phyloP scores from a whole-genome alignment of 2,329 filamentous ascomycete genomes.

The Laburnicola sp. region DNA sequence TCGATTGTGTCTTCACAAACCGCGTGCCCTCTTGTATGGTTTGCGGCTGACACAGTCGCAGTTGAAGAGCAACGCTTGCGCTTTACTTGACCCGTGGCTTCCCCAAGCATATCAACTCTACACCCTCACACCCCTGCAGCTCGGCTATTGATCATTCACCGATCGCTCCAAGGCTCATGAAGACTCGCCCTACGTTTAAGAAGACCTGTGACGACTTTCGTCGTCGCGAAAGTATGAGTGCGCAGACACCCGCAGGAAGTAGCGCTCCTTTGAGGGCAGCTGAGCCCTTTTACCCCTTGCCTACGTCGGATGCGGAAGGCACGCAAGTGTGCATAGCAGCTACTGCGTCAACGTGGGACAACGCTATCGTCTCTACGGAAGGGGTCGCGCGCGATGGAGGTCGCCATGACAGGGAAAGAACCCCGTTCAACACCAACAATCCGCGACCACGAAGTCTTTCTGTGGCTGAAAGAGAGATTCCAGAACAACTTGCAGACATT shows the following conservation, averaged over 20 bases:
- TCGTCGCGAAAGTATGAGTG: constrained; percentile 33
- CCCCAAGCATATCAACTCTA: constrained; percentile 29
- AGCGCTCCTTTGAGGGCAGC: too few relatives aligned
- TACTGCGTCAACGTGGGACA: constrained; percentile 30
- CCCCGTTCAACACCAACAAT: constrained; percentile 14
- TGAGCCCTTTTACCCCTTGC: constrained; percentile 23
- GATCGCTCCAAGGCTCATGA: constrained; percentile 29
- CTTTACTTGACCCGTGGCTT: constrained; percentile 35
- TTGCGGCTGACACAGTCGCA: constrained; percentile 44
- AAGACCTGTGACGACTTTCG: constrained; percentile 25
- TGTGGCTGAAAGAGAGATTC: constrained; percentile 30
- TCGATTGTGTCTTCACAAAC: constrained; percentile 46
- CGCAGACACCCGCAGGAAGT: constrained; percentile 35
- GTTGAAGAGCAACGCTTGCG: constrained; percentile 35
- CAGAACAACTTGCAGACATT: constrained; percentile 42
- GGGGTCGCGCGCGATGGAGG: constrained; percentile 22
- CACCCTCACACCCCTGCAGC: constrained; percentile 19
- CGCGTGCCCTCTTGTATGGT: constrained; percentile 37
- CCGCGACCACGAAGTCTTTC: constrained; percentile 10
- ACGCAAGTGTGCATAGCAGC: constrained; percentile 21
- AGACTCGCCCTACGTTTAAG: constrained; percentile 24
- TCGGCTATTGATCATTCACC: constrained; percentile 18
- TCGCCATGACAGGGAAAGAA: constrained; percentile 16
- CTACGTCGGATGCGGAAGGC: constrained; percentile 19
- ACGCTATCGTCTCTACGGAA: constrained; percentile 23